phyloP scores from a whole-genome alignment of 495 filamentous ascomycete species.

The Penicillium chermesinum region DNA sequence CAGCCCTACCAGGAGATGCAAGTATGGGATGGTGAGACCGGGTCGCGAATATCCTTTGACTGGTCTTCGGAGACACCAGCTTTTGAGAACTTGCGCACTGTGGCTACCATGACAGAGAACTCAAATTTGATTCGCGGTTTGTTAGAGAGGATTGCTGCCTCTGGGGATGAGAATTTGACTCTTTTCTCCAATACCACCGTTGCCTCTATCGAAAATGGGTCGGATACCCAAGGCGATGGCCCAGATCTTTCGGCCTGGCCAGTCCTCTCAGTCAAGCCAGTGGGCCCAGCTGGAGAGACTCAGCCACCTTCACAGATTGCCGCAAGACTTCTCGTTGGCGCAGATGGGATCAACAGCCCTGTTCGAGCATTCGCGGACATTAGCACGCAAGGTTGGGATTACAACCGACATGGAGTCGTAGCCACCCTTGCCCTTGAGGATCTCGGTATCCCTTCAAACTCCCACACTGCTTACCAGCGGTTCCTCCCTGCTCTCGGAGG shows the following conservation, averaged over 20 bases:
- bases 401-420: constrained; percentile 82
- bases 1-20: constrained; percentile 90
- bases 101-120: constrained; percentile 98
- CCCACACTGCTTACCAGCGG: constrained; percentile 83
- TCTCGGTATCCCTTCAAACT: constrained; percentile 29
- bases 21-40: constrained; percentile 94
- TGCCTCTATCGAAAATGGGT: constrained; percentile 68
- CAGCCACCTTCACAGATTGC: constrained; percentile 48
- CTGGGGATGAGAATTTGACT: constrained; percentile 56
- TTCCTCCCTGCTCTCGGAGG: constrained; percentile 80
- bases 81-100: constrained; percentile 50
- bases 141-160: constrained; percentile 60
- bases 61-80: constrained; percentile 50
- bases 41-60: constrained; percentile 83
- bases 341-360: constrained; percentile 91
- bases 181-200: constrained; percentile 73
- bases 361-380: constrained; percentile 89
- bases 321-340: constrained; percentile 83
- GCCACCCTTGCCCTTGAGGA: constrained; percentile 74
- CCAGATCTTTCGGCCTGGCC: constrained; percentile 84
- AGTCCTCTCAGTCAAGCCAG: constrained; percentile 59
- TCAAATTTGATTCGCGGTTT: constrained; percentile 76
- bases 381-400: constrained; percentile 84
- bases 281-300: constrained; percentile 28
- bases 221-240: constrained; percentile 51